Conservation (phyloP, 129 eudicot genomes). For the Flaveria trinervia region DNA sequence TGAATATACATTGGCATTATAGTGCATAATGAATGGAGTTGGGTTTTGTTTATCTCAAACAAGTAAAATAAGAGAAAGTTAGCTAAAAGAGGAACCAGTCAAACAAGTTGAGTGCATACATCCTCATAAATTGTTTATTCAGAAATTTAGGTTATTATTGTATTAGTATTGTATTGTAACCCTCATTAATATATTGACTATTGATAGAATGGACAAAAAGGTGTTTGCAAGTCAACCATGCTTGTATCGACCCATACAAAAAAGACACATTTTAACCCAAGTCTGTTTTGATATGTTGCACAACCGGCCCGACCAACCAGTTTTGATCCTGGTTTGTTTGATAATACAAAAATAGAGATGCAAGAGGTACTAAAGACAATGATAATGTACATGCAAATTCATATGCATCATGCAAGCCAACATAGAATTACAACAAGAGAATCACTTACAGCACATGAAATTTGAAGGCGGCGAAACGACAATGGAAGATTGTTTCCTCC, state of each 20-base stretch:
- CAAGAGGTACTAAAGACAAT: not conserved
- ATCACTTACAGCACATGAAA: conserved; percentile 43
- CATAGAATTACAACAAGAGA: not conserved
- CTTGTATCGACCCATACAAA: not conserved
- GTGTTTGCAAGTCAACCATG: not conserved
- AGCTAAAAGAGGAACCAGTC: not conserved
- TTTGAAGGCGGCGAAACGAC: conserved; percentile 36
- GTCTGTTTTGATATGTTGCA: not conserved
- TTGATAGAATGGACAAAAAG: not conserved
- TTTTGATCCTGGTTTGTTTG: not conserved
- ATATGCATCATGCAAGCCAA: not conserved
- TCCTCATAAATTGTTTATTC: not conserved
- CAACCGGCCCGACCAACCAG: not conserved
- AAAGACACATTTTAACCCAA: not conserved
- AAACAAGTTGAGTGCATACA: not conserved
- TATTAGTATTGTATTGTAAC: not conserved
- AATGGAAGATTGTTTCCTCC: conserved; percentile 38
- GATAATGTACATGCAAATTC: not conserved
- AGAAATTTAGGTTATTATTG: not conserved
- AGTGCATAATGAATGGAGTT: not conserved
- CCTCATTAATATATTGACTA: not conserved
- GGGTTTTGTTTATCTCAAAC: conserved; percentile 3
- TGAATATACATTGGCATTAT: not conserved
- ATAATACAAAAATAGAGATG: not conserved
- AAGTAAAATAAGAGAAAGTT: not conserved